Evolutionary conservation across 441 rosid genomes (phyloP).

Genomic region (Dalechampia spathulata): DNA sequence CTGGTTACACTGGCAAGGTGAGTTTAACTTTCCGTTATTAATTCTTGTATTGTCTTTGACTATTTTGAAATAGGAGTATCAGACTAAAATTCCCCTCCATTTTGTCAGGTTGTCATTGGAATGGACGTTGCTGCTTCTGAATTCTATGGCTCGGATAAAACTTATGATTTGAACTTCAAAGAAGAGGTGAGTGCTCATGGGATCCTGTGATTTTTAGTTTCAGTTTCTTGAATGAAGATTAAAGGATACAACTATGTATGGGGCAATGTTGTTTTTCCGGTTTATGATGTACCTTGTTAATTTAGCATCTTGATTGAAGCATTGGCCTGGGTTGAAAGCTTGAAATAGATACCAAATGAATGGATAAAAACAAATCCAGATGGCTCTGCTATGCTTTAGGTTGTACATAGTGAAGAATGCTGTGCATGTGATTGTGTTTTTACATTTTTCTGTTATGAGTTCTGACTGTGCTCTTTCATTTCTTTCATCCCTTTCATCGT

Average conservation of each 20-base stretch:
- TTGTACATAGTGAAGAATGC: no score
- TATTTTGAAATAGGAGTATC: background rate
- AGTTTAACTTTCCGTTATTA: background rate
- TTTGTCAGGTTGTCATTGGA: slow-evolving; percentile 79
- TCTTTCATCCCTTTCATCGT: background rate
- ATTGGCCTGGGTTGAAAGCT: no score
- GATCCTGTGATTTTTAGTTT: background rate
- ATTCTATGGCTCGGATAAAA: slow-evolving; percentile 66
- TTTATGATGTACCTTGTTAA: no score
- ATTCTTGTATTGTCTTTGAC: background rate
- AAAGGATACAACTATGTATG: background rate
- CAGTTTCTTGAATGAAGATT: background rate
- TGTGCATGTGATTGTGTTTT: no score
- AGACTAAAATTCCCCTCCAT: background rate
- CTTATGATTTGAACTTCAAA: slow-evolving; percentile 92
- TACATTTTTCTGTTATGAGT: no score
- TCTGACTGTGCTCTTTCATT: background rate
- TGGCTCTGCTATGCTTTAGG: no score
- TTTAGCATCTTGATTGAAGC: no score
- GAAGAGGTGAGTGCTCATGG: slow-evolving; percentile 51
- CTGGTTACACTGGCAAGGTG: slow-evolving; percentile 88
- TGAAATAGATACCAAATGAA: no score
- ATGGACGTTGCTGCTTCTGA: slow-evolving; percentile 99
- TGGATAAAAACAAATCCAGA: no score
- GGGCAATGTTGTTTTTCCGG: no score